Percentiles rank a stretch among this genome's conserved stretches.
These are phyloP conservation scores for Colletotrichum lupini DNA, from an alignment of 2,329 filamentous ascomycete genomes.

Conservation along the genomic window DNA sequence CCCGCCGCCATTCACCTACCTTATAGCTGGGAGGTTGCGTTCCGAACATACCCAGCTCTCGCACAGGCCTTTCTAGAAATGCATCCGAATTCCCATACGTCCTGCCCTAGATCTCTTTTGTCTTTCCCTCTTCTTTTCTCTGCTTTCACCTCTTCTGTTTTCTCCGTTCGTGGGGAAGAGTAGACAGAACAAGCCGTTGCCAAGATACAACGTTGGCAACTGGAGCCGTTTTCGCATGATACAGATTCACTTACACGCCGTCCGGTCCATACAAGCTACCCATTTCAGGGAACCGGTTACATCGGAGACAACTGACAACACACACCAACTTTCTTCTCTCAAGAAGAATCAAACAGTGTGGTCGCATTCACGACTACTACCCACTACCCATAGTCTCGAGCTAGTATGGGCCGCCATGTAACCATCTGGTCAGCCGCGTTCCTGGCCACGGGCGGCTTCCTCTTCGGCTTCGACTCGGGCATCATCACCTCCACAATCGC, in stretches of 20 bases:
- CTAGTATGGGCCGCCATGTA: constrained; percentile 26
- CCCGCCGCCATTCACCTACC: neutral
- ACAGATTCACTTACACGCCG: neutral
- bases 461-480: constrained; percentile 60
- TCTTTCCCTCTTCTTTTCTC: neutral
- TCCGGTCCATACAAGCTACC: neutral
- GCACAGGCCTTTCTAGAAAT: constrained; percentile 15
- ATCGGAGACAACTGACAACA: neutral
- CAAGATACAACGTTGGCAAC: neutral
- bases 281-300: neutral
- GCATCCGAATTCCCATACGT: constrained; percentile 1
- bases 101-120: neutral
- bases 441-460: constrained; percentile 42
- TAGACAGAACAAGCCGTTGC: neutral
- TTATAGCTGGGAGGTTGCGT: neutral
- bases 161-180: neutral
- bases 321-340: neutral
- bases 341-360: neutral
- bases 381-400: neutral
- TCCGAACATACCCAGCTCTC: neutral
- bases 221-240: neutral
- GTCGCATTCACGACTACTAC: neutral
- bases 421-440: constrained; percentile 40
- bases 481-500: constrained; percentile 51
- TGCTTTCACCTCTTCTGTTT: neutral